phyloP scores from a whole-genome alignment of 73 alveolate species.

The Tetrahymena malaccensis region DNA sequence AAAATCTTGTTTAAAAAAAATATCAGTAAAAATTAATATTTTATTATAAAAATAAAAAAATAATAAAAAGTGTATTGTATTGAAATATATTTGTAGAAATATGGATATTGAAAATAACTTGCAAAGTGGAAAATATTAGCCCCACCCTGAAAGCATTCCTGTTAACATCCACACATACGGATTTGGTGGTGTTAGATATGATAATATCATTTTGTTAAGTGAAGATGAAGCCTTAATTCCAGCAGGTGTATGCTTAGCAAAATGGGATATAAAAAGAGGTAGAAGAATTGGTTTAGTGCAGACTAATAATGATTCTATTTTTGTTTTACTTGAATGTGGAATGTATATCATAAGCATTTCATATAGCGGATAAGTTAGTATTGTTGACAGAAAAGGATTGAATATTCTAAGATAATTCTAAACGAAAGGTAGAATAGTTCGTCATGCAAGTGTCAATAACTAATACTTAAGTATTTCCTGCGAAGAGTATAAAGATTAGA shows the following conservation, averaged over 20 bases:
- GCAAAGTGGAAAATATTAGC: background rate
- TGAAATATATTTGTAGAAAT: background rate
- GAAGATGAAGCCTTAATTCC: background rate
- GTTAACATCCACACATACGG: background rate
- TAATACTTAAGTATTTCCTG: background rate
- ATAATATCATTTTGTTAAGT: background rate
- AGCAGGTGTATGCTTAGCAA: background rate
- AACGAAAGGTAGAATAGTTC: background rate
- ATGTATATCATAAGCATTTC: background rate
- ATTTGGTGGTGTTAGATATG: background rate
- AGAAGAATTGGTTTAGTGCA: background rate
- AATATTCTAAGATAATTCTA: background rate
- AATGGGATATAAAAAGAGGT: background rate
- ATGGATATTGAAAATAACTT: background rate
- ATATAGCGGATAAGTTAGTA: background rate
- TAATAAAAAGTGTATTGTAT: background rate
- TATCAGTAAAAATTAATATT: background rate
- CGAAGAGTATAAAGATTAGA: background rate
- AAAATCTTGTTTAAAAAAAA: background rate
- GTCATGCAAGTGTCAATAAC: background rate
- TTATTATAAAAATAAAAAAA: background rate
- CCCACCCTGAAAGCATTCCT: background rate
- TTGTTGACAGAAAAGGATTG: background rate
- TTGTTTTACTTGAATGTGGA: background rate
- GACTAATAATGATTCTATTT: background rate